phyloP scores from a whole-genome alignment of 805 yeast species.

The Teunomyces funiuensis region DNA sequence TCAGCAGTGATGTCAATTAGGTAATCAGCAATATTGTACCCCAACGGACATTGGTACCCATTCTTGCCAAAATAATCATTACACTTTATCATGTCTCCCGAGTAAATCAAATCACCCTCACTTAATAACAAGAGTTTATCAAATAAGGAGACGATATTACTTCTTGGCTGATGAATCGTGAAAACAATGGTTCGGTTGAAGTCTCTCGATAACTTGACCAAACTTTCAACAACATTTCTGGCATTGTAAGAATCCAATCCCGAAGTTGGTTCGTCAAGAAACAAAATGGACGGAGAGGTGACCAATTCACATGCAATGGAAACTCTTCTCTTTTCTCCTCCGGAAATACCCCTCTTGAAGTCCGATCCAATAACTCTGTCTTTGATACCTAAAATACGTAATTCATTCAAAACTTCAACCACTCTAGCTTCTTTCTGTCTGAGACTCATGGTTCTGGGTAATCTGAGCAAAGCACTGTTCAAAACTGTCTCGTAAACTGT shows the following conservation, averaged over 20 bases:
- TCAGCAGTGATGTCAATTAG: conserved; percentile 87
- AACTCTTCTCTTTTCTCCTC: conserved; percentile 89
- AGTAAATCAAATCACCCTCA: conserved; percentile 81
- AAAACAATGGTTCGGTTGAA: conserved; percentile 86
- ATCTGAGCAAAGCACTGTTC: conserved; percentile 83
- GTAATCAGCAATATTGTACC: conserved; percentile 92
- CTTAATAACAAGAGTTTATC: conserved; percentile 80
- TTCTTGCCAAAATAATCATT: conserved; percentile 69
- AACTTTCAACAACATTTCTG: conserved; percentile 80
- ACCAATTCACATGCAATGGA: conserved; percentile 93
- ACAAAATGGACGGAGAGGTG: conserved; percentile 79
- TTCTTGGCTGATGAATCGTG: conserved; percentile 96
- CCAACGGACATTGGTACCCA: conserved; percentile 83
- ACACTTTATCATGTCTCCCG: conserved; percentile 79
- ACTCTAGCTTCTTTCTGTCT: conserved; percentile 76
- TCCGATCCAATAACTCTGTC: conserved; percentile 88
- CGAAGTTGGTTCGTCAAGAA: conserved; percentile 91
- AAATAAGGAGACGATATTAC: conserved; percentile 89
- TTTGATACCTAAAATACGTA: conserved; percentile 78
- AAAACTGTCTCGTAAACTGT: conserved; percentile 95
- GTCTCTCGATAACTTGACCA: conserved; percentile 75
- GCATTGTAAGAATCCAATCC: conserved; percentile 96
- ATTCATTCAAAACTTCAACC: conserved; percentile 77
- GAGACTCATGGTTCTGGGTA: conserved; percentile 79
- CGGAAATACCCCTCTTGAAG: conserved; percentile 87